These are phyloP conservation scores for Otatea glauca DNA, from an alignment of 176 grass and related monocot genomes.

Conservation along the genomic window DNA sequence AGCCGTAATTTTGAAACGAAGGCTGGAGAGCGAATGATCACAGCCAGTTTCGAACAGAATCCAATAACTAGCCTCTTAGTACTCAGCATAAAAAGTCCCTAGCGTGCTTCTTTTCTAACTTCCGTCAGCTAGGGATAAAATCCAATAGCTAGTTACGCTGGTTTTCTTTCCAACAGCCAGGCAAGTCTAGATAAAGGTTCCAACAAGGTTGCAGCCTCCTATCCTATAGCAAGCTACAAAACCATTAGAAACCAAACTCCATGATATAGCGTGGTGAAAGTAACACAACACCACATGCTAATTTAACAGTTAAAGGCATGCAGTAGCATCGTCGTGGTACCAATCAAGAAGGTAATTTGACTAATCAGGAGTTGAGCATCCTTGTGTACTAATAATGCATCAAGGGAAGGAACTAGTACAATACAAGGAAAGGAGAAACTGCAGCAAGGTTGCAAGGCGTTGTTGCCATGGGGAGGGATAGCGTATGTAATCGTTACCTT, in stretches of 20 bases:
- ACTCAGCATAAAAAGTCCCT: not conserved
- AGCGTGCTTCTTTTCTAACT: not conserved
- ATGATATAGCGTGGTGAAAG: not conserved
- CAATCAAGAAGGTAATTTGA: not conserved
- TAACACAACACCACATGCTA: not conserved
- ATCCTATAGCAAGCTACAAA: not conserved
- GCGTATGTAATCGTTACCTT: slow-evolving; percentile 43
- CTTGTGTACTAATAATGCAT: not conserved
- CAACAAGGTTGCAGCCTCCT: not conserved
- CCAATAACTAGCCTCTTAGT: not conserved
- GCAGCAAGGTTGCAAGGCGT: not conserved
- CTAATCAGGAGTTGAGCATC: not conserved
- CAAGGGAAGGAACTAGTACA: not conserved
- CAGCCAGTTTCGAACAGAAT: not conserved
- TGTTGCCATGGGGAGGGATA: too few species aligned
- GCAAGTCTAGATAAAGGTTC: not conserved
- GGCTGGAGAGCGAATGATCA: not conserved
- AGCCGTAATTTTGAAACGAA: not conserved
- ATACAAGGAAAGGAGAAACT: not conserved
- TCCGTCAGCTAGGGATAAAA: not conserved
- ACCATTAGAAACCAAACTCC: not conserved
- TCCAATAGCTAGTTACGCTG: not conserved
- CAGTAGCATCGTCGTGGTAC: not conserved
- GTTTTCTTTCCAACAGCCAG: not conserved
- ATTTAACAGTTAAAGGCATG: not conserved